Evolutionary conservation across 2,329 filamentous ascomycete genomes (phyloP), one percentile per base, ranked within the genome.

Genomic region (Fusarium albidum): DNA sequence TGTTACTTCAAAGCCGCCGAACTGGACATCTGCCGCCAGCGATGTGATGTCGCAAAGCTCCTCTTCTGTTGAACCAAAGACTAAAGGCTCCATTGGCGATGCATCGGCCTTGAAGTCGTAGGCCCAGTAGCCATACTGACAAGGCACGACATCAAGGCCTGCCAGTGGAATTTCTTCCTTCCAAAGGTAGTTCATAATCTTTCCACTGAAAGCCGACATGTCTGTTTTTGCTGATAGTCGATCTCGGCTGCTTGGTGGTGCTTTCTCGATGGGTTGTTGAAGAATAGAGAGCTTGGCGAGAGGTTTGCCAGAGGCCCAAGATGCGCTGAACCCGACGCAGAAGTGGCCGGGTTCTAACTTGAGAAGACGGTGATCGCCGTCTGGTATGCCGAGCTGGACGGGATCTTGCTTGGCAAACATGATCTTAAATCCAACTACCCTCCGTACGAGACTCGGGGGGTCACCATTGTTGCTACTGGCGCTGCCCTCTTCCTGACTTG

Each of bases 1-100:
- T n/a, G n/a, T n/a, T n/a, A 55, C 37, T 21, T 51, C 47, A 10
- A 55, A 18, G 0, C 52, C 52, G 4, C 47, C 42, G n/a, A 55
- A 33, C 12, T 28, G 47, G 5, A 39, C 18, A 6, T 55, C 52
- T 2, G 18, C 46, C 2, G 34, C 28, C 7, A 54, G 7, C 2
- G 34, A 15, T 3, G 13, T 37, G 5, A 54, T 34, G 1, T 37
- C 37, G 3, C 25, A 29, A 3, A 54, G 15, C 11, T 50, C 46
- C 15, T 50, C 40, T 2, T 50, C 46, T 7, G 46, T 28, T 2
- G 29, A 32, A 4, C 51, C 51, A 38, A 54, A 46, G 12, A 54
- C 38, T 7, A 54, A 31, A 31, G 28, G 13, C 11, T 50, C 46
- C 46, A 50, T 45, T 8, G 47, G 40, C 3, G 33, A 31, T 8